Evolutionary conservation across 345 rosid genomes (phyloP).

Genomic region (Salix purpurea): DNA sequence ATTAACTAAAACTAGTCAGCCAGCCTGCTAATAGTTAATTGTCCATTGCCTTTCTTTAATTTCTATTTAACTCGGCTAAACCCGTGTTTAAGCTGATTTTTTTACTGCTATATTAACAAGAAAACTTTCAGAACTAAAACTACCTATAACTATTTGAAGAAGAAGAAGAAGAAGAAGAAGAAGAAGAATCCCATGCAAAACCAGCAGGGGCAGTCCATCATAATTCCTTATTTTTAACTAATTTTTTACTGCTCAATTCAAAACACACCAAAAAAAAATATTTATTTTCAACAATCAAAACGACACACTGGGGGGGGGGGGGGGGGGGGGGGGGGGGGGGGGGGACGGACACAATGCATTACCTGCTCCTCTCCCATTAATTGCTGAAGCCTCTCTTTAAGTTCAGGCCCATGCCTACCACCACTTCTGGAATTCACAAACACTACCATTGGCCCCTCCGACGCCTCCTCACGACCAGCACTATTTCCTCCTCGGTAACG

Average conservation of each 20-base stretch:
- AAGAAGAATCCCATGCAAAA: not conserved
- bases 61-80: not conserved
- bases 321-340: no score
- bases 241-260: not conserved
- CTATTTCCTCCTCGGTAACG: not conserved
- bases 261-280: no score
- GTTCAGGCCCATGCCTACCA: slow-evolving; percentile 72
- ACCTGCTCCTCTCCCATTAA: slow-evolving; percentile 83
- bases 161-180: not conserved
- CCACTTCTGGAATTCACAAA: slow-evolving; percentile 83
- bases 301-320: not conserved
- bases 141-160: not conserved
- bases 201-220: not conserved
- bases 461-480: slow-evolving; percentile 17
- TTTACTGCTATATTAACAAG: not conserved
- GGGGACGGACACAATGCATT: not conserved
- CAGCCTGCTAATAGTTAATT: not conserved
- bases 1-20: not conserved
- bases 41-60: not conserved
- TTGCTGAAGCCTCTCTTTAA: slow-evolving; percentile 62
- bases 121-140: not conserved
- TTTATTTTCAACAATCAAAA: not conserved
- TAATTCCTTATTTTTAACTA: not conserved
- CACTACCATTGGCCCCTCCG: slow-evolving; percentile 74
- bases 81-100: not conserved